phyloP scores from a whole-genome alignment of 2,329 filamentous ascomycete genomes.

The Penicillium sp. region DNA sequence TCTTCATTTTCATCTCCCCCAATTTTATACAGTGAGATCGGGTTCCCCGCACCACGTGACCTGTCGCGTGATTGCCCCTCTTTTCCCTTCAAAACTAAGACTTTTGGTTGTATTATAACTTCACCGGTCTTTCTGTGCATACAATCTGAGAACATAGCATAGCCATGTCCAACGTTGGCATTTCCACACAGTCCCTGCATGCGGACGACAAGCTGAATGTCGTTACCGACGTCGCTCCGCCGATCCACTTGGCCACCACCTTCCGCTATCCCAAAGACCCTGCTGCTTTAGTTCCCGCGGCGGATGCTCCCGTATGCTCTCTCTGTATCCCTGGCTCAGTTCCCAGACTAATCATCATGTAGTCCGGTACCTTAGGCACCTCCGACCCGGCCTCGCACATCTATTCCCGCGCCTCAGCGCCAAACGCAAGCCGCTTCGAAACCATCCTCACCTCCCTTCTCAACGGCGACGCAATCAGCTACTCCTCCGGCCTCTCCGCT shows the following conservation, averaged over 20 bases:
- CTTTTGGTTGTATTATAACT: slow-evolving; percentile 15
- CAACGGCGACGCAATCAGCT: slow-evolving; percentile 63
- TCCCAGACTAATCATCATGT: neutral
- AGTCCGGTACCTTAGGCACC: slow-evolving; percentile 13
- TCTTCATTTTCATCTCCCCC: neutral
- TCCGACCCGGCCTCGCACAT: slow-evolving; percentile 53
- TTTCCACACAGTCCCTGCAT: slow-evolving; percentile 72
- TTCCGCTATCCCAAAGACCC: slow-evolving; percentile 76
- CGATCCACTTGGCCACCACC: slow-evolving; percentile 86
- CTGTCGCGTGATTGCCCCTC: slow-evolving; percentile 14
- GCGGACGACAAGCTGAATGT: slow-evolving; percentile 73
- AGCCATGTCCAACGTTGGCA: slow-evolving; percentile 29
- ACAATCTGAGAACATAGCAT: slow-evolving; percentile 22
- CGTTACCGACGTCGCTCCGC: slow-evolving; percentile 75
- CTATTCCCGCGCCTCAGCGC: slow-evolving; percentile 76
- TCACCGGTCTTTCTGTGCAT: slow-evolving; percentile 14
- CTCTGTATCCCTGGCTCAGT: neutral
- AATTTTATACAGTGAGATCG: neutral
- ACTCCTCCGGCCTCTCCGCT: slow-evolving; percentile 77
- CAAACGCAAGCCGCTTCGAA: slow-evolving; percentile 81
- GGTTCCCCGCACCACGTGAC: slow-evolving; percentile 21
- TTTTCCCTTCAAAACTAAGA: neutral
- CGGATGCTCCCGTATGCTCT: slow-evolving; percentile 50
- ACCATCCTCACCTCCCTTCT: slow-evolving; percentile 71
- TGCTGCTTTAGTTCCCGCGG: slow-evolving; percentile 53